These are phyloP conservation scores for Phytophthora capsici DNA, from an alignment of 352 stramenopile genomes.

Conservation along the genomic window DNA sequence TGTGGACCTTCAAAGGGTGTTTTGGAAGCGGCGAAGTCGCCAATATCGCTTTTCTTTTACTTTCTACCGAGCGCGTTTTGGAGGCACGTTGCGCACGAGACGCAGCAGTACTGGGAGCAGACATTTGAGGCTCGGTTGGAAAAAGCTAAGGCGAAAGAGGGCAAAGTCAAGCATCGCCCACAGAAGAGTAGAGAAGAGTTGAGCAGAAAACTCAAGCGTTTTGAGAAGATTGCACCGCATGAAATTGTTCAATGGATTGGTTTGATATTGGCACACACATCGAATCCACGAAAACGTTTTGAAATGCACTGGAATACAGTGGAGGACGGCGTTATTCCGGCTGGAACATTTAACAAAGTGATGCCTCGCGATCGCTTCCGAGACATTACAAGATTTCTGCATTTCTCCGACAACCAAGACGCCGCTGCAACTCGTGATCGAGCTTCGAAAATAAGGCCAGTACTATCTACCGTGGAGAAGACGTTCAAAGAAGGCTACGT, in stretches of 20 bases:
- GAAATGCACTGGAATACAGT: no score
- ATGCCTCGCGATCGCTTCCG: constrained; percentile 3
- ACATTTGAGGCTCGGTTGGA: neutral
- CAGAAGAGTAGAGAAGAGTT: constrained; percentile 2
- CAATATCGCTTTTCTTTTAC: constrained; percentile 11
- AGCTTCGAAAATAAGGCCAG: constrained; percentile 13
- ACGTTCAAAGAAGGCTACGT: constrained; percentile 13
- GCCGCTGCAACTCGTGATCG: neutral
- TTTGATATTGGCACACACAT: no score
- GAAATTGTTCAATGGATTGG: no score
- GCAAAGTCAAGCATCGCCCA: neutral
- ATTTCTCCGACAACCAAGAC: constrained; percentile 13
- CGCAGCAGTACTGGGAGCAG: constrained; percentile 5
- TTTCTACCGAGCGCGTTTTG: constrained; percentile 21
- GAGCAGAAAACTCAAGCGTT: neutral
- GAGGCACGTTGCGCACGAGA: no score
- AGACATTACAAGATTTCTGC: constrained; percentile 6
- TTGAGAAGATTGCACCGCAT: constrained; percentile 1
- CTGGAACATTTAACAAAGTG: constrained; percentile 1
- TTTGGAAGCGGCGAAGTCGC: neutral
- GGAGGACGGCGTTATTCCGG: no score
- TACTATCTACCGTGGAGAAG: constrained; percentile 9
- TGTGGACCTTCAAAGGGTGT: no score
- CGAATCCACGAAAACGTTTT: no score
- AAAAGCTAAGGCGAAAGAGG: neutral